Evolutionary conservation across 2,329 filamentous ascomycete genomes (phyloP), one percentile per base, ranked within the genome.

Genomic region (Sporothrix globosa): DNA sequence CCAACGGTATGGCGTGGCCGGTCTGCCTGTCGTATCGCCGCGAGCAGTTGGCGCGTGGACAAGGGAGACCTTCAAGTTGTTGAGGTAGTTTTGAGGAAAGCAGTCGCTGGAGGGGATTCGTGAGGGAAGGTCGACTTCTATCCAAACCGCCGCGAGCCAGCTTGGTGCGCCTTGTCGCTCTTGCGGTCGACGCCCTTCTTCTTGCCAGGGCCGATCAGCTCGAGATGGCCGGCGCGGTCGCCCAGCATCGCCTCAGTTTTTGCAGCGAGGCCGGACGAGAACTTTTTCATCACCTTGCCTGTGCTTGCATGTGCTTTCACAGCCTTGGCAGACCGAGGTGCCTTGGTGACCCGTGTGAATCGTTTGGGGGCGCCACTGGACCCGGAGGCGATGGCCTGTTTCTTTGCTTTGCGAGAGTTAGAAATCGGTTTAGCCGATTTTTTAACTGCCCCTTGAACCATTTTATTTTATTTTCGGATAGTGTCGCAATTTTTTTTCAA

Each of bases 21-120:
- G 70, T 86, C 89, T 70, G 94, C 94, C 10, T 91, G 90, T 72
- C 85, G 95, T n/a, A 87, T 97, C 75, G 94, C 95, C 0, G 88
- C 97, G 54, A 91, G 91, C 52, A 97, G 92, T 76, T 97, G 93
- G 92, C 87, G 87, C 78, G 90, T 92, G 1, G 85, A 94, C 76
- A 84, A 89, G 0, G 83, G 88, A 72, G 93, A 97, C 77, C 81
- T 90, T 72, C 81, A 80, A 24, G 78, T 92, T n/a, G 86, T 96
- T 19, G 85, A 82, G 72, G 81, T 83, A 5, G 88, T 94, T 3
- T 78, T 97, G 39, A 30, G 58, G 7, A n/a, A 34, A 3, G 41
- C 54, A 5, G 56, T 30, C 1, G 68, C 69, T 1, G 67, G 17
- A 5, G 30, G 54, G 5, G 50, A 44, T 10, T 11, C 48, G 30